Percentiles rank a stretch among this genome's conserved stretches.
phyloP scores from a whole-genome alignment of 179 eudicot genomes.

The Pouteria campechiana region DNA sequence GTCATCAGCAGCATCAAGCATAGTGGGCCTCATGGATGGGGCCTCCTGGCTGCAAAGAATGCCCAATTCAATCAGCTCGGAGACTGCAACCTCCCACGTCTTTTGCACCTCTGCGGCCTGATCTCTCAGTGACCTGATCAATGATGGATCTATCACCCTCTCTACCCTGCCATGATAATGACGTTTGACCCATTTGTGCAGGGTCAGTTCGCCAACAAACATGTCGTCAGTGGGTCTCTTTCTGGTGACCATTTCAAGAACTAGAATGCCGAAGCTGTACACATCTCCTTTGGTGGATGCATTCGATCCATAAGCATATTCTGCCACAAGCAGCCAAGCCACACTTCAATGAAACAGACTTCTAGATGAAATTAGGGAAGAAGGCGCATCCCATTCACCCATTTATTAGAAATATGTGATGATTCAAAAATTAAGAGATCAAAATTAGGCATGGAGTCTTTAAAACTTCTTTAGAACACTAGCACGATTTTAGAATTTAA shows the following conservation, averaged over 20 bases:
- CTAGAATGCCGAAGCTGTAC: constrained; percentile 33
- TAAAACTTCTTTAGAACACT: no score
- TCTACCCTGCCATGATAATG: constrained; percentile 21
- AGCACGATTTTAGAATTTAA: no score
- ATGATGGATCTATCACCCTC: constrained; percentile 13
- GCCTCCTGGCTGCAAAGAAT: constrained; percentile 29
- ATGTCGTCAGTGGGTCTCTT: constrained; percentile 33
- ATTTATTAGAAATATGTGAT: no score
- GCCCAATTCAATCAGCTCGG: constrained; percentile 25
- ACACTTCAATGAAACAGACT: no score
- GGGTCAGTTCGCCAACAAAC: constrained; percentile 21
- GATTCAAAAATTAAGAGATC: no score
- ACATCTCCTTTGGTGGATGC: constrained; percentile 32
- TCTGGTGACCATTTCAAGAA: constrained; percentile 37
- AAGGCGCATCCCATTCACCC: no score
- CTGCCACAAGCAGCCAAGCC: no score
- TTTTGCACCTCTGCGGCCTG: constrained; percentile 19
- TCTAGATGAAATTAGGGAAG: background rate
- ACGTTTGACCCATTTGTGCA: constrained; percentile 26
- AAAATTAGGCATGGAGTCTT: no score
- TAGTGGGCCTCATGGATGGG: constrained; percentile 24
- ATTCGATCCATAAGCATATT: constrained; percentile 25
- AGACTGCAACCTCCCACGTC: constrained; percentile 27
- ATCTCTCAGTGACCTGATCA: constrained; percentile 14
- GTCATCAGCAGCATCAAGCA: constrained; percentile 38